phyloP scores from a whole-genome alignment of 2,329 filamentous ascomycete genomes.

The Bimuria novae-zelandiae region DNA sequence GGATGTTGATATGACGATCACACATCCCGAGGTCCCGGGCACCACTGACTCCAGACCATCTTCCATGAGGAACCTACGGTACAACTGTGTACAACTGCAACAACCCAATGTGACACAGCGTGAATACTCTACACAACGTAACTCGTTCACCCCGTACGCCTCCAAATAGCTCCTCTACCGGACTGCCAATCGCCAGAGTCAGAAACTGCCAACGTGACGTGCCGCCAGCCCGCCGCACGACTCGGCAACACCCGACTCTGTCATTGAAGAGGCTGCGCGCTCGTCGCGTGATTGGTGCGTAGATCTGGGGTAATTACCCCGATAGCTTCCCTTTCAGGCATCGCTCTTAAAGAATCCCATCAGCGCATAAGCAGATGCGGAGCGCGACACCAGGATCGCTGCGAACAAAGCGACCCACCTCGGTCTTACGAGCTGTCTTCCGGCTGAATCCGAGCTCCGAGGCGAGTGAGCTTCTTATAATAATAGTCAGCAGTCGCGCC shows the following conservation, averaged over 20 bases:
- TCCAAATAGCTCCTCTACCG: neutral
- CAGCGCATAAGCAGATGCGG: constrained; percentile 2
- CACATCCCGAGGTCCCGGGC: no score
- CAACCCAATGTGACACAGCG: neutral
- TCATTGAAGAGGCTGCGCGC: neutral
- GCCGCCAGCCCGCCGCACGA: neutral
- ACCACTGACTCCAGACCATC: no score
- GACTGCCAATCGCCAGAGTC: neutral
- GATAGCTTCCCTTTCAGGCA: neutral
- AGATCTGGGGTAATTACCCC: neutral
- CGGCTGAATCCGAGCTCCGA: neutral
- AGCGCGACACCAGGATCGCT: neutral
- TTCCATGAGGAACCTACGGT: no score
- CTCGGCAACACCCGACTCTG: neutral
- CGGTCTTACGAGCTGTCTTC: neutral
- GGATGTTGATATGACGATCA: neutral
- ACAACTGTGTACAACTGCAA: no score
- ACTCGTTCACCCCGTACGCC: neutral
- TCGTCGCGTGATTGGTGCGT: neutral
- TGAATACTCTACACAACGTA: no score
- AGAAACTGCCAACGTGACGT: neutral
- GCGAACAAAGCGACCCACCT: constrained; percentile 4
- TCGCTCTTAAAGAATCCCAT: neutral
- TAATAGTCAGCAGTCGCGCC: neutral
- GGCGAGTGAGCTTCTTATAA: neutral